Evolutionary conservation across 371 early-diverging fungal species (phyloP).

Genomic region (Blakeslea trispora): DNA sequence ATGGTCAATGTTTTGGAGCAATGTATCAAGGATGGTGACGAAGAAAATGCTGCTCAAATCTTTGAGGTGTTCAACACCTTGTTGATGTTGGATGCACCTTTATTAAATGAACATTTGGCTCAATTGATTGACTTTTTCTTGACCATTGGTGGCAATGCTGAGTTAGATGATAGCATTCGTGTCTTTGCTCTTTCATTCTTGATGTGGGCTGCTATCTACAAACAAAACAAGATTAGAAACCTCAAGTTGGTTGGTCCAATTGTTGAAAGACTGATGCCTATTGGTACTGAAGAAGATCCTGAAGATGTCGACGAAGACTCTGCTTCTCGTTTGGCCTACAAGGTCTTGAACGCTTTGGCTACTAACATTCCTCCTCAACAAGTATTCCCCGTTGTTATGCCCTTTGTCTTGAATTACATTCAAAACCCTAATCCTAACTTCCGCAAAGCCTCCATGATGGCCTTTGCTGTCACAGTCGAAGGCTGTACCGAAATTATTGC

Average conservation of each 20-base stretch:
- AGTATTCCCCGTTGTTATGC: conserved; percentile 79
- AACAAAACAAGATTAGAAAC: conserved; percentile 74
- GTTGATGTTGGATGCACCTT: conserved; percentile 77
- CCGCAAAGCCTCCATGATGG: conserved; percentile 86
- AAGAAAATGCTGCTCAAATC: conserved; percentile 69
- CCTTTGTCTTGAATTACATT: conserved; percentile 73
- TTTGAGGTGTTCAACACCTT: conserved; percentile 87
- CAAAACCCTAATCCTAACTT: conserved; percentile 65
- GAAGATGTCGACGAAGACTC: conserved; percentile 84
- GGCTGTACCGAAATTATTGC: conserved; percentile 85
- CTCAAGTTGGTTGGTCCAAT: conserved; percentile 75
- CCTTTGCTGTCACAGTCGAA: conserved; percentile 79
- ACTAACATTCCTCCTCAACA: conserved; percentile 82
- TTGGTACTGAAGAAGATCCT: conserved; percentile 79
- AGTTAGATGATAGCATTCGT: conserved; percentile 69
- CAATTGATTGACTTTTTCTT: conserved; percentile 78
- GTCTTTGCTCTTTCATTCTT: conserved; percentile 79
- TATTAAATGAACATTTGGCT: conserved; percentile 72
- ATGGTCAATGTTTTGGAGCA: conserved; percentile 86
- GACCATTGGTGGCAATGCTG: conserved; percentile 60
- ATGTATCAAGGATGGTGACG: conserved; percentile 70
- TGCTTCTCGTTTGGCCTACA: conserved; percentile 67
- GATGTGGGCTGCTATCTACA: conserved; percentile 76
- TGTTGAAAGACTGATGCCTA: conserved; percentile 76
- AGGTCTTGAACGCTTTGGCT: conserved; percentile 72